Evolutionary conservation across 2,329 filamentous ascomycete genomes (phyloP), one percentile per base, ranked within the genome.

Genomic region (Fragosphaeria purpurea): DNA sequence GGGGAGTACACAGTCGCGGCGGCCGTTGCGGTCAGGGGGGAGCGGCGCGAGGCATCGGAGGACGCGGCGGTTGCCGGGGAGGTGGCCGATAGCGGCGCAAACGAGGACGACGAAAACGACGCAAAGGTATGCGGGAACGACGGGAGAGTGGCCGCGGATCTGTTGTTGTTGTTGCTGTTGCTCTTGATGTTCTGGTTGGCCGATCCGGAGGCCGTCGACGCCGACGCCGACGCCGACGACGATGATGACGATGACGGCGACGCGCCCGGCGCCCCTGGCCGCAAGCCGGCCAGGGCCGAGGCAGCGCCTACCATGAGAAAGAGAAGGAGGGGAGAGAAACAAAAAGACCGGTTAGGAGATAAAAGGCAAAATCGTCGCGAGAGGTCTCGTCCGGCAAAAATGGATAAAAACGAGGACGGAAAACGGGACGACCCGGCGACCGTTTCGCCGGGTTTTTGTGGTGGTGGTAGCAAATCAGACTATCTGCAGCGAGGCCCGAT

Each of bases 251-350:
- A 12, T 41, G 32, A 5, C 34, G 13, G 7, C 31, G 40, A 8
- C 38, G 51, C n/a, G 22, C 35, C 45, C n/a, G 47, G 42, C 31
- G 50, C 50, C 22, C 43, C 45, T 37, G 53, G 53, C 46, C 53
- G 35, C 22, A 55, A 37, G 49, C 32, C 42, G 46, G 13, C 51
- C 46, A 53, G 51, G 46, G 51, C 53, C 37, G 48, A 48, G 33
- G 52, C 13, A 40, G 22, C 39, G 39, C 32, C 42, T 30, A 48
- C 46, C 52, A 51, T 50, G 8, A 32, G 43, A 33, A 40, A 35
- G 32, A 30, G 37, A 22, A 5, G 37, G 41, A 9, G 30, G 30
- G 40, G 6, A 44, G 42, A 33, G 9, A 30, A 6, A n/a, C 10
- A 12, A 22, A 44, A 8, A 39, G n/a, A 51, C 35, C 4, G 35